Conservation (phyloP, 1,139 yeast species). For the Debaryomyces sp. region DNA sequence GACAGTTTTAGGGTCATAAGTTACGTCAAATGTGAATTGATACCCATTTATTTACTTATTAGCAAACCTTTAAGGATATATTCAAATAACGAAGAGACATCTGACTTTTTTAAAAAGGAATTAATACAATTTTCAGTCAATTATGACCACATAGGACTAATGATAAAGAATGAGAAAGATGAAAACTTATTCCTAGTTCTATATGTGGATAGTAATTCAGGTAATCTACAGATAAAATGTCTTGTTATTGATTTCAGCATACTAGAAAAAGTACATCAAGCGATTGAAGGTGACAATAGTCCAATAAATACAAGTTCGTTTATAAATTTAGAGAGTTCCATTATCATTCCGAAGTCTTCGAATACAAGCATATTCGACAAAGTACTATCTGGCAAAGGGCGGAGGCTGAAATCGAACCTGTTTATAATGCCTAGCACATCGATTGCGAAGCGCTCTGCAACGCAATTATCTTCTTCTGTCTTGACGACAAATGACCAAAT, state of each 20-base stretch:
- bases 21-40: conserved; percentile 23
- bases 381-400: conserved; percentile 31
- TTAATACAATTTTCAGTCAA: conserved; percentile 18
- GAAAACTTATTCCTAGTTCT: conserved; percentile 20
- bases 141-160: conserved; percentile 18
- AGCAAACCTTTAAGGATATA: conserved; percentile 29
- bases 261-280: conserved; percentile 1
- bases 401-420: conserved; percentile 21
- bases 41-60: conserved; percentile 35
- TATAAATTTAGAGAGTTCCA: neutral
- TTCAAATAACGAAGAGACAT: conserved; percentile 25
- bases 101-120: conserved; percentile 26
- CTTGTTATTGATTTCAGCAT: conserved; percentile 20
- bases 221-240: conserved; percentile 16
- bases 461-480: conserved; percentile 21
- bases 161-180: conserved; percentile 17
- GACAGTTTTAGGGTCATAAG: neutral
- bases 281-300: neutral
- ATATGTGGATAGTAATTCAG: conserved; percentile 17
- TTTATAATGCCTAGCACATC: conserved; percentile 12
- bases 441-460: conserved; percentile 8
- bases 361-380: conserved; percentile 36
- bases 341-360: conserved; percentile 7
- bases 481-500: conserved; percentile 35
- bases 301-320: neutral